A percentile compares a stretch with the other conserved stretches of the same genome.
Conservation (phyloP, 2,329 filamentous ascomycete species). For the Colletotrichum sp. region DNA sequence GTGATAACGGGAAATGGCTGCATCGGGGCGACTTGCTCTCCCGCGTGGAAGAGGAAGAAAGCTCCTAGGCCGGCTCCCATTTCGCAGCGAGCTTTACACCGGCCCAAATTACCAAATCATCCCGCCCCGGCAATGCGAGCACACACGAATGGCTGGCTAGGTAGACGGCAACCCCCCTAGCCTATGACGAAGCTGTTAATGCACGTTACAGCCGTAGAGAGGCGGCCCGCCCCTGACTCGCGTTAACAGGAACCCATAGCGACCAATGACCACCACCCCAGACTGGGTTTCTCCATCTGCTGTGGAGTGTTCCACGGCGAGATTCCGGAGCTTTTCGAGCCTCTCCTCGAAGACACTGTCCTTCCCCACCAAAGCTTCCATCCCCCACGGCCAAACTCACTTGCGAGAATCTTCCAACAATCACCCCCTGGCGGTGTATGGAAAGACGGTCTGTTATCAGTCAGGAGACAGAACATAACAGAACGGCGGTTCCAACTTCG, state of each 20-base stretch:
- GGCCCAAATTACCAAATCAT: not conserved
- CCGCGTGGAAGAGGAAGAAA: not conserved
- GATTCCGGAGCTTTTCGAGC: slow-evolving; percentile 1
- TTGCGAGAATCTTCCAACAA: slow-evolving; percentile 17
- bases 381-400: not conserved
- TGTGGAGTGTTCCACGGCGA: not conserved
- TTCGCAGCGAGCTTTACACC: not conserved
- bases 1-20: not conserved
- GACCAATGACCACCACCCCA: not conserved
- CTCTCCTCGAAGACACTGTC: not conserved
- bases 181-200: slow-evolving; percentile 15
- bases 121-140: not conserved
- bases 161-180: not conserved
- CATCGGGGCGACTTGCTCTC: not conserved
- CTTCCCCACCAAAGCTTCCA: not conserved
- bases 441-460: not conserved
- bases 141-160: not conserved
- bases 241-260: not conserved
- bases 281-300: not conserved
- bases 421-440: not conserved
- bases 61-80: not conserved
- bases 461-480: not conserved
- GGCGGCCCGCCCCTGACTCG: slow-evolving; percentile 1
- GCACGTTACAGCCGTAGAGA: not conserved
- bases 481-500: not conserved